Conservation (phyloP, 768 basidiomycete genomes). For the Phallus indusiatus region DNA sequence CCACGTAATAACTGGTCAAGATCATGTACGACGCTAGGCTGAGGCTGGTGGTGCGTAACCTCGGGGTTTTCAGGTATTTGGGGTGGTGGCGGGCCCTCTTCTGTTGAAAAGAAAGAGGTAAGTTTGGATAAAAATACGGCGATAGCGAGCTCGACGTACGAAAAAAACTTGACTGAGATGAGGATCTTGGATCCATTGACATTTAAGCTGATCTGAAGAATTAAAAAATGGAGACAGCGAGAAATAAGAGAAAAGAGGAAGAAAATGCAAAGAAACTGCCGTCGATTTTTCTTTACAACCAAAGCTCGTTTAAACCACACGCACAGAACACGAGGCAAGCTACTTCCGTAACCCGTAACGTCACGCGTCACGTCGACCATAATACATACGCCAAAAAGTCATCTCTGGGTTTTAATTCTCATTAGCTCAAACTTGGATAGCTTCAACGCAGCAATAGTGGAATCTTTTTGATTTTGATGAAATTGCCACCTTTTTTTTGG, state of each 20-base stretch:
- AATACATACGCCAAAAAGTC: not conserved
- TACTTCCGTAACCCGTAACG: not conserved
- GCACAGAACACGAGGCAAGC: slow-evolving; percentile 9
- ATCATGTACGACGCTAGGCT: slow-evolving; percentile 8
- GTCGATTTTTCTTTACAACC: not conserved
- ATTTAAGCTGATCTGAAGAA: slow-evolving; percentile 5
- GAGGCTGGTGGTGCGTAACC: slow-evolving; percentile 8
- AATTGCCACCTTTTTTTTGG: too few species aligned
- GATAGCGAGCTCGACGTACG: slow-evolving; percentile 2
- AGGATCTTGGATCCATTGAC: slow-evolving; percentile 6
- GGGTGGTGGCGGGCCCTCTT: slow-evolving; percentile 3
- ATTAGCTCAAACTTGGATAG: not conserved
- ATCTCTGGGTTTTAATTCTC: not conserved
- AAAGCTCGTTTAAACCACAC: not conserved
- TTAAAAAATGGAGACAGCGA: not conserved
- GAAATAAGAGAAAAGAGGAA: not conserved
- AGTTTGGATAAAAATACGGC: not conserved
- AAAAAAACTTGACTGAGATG: slow-evolving; percentile 1
- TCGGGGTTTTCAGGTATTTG: slow-evolving; percentile 8
- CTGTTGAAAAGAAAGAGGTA: not conserved
- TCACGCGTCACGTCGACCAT: not conserved
- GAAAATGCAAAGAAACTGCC: not conserved
- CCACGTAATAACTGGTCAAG: slow-evolving; percentile 7
- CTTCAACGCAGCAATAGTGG: not conserved
- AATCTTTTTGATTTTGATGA: too few species aligned